Evolutionary conservation across 2,329 filamentous ascomycete genomes (phyloP).

Genomic region (Alternaria sp.): DNA sequence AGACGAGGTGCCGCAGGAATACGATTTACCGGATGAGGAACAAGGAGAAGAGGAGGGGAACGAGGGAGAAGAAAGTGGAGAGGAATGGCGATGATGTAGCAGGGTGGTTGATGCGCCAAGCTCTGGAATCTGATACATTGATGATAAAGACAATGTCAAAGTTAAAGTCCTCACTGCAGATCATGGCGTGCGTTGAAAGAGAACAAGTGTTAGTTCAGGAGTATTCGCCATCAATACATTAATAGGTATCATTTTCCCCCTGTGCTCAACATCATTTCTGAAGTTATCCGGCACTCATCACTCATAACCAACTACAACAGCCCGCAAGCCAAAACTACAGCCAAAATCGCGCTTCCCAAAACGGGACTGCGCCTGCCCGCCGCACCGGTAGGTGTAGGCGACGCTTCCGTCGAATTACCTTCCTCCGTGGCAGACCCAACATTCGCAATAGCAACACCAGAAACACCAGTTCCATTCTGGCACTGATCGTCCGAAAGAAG

Average conservation of each 20-base stretch:
- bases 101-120: not conserved
- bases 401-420: not conserved
- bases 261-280: no score
- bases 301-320: not conserved
- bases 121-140: not conserved
- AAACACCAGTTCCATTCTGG: constrained; percentile 53
- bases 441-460: constrained; percentile 44
- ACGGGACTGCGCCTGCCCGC: constrained; percentile 27
- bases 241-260: not conserved
- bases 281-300: no score
- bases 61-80: not conserved
- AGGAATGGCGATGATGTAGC: not conserved
- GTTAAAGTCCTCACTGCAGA: no score
- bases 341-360: constrained; percentile 30
- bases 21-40: not conserved
- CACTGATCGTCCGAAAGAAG: constrained; percentile 51
- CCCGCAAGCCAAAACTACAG: constrained; percentile 33
- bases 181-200: not conserved
- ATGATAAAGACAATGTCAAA: not conserved
- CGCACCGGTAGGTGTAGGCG: constrained; percentile 19
- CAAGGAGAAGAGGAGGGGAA: not conserved
- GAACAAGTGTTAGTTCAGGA: not conserved
- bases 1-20: not conserved
- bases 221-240: not conserved
- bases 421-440: constrained; percentile 9